These are phyloP conservation scores for Suillus clintonianus DNA, from an alignment of 768 basidiomycete species.

Conservation along the genomic window DNA sequence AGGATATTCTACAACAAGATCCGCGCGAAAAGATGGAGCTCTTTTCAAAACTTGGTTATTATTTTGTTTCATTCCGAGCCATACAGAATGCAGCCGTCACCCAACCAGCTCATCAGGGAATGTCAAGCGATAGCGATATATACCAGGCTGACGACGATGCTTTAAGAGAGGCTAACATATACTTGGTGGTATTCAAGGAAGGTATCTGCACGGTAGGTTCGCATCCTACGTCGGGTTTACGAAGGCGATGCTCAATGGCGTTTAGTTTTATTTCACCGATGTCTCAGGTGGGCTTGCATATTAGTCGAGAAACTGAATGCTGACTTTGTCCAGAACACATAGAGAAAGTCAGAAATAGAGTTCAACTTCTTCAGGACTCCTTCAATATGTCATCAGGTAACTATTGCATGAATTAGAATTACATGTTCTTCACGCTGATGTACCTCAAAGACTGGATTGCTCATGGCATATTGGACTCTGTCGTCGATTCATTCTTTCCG, in stretches of 20 bases:
- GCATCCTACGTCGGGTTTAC: neutral
- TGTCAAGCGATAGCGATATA: conserved; percentile 18
- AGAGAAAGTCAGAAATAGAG: conserved; percentile 70
- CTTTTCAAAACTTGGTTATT: conserved; percentile 87
- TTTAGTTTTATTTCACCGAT: conserved; percentile 88
- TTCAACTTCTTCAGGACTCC: conserved; percentile 62
- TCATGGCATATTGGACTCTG: conserved; percentile 87
- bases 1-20: conserved; percentile 91
- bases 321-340: conserved; percentile 62
- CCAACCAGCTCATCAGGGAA: conserved; percentile 38
- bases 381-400: conserved; percentile 73
- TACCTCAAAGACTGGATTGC: conserved; percentile 81
- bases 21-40: conserved; percentile 89
- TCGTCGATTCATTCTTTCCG: conserved; percentile 93
- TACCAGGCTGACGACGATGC: conserved; percentile 41
- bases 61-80: conserved; percentile 86
- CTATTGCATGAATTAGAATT: conserved; percentile 15
- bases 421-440: neutral
- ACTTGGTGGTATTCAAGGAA: conserved; percentile 85
- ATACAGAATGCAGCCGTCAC: conserved; percentile 59
- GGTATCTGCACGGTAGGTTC: conserved; percentile 75
- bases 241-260: neutral
- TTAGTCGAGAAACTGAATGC: neutral
- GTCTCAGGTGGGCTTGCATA: conserved; percentile 52
- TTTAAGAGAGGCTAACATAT: conserved; percentile 81